Evolutionary conservation across 306 rosid species (phyloP).

Genomic region (Begonia fuchsioides): DNA sequence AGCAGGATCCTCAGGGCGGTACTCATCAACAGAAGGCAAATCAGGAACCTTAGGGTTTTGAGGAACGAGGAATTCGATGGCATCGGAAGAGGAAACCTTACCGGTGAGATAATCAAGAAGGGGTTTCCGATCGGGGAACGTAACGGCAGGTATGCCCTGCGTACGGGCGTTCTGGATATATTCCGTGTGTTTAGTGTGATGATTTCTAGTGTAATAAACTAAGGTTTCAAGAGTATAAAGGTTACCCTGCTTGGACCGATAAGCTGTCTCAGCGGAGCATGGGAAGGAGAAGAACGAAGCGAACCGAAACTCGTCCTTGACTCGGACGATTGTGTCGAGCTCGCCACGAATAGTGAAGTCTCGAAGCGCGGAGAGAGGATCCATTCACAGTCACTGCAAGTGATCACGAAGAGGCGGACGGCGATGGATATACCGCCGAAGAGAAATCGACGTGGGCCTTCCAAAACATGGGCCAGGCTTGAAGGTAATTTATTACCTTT

Average conservation of each 20-base stretch:
- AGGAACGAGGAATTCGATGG: constrained; percentile 63
- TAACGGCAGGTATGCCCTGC: constrained; percentile 63
- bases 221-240: constrained; percentile 96
- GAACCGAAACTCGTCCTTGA: constrained; percentile 66
- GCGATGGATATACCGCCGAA: no score
- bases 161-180: constrained; percentile 73
- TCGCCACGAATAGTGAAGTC: constrained; percentile 85
- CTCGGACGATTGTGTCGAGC: constrained; percentile 47
- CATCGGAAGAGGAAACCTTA: constrained; percentile 51
- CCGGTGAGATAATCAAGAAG: constrained; percentile 77
- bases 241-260: constrained; percentile 79
- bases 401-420: no score
- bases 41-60: constrained; percentile 29
- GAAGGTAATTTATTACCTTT: no score
- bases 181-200: constrained; percentile 61
- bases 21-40: constrained; percentile 15
- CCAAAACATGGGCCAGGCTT: no score
- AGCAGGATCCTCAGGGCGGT: constrained; percentile 15
- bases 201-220: constrained; percentile 60
- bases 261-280: constrained; percentile 54
- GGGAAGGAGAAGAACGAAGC: constrained; percentile 69
- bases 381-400: constrained; percentile 21
- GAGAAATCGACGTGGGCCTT: no score
- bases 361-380: constrained; percentile 84
- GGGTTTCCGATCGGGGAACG: constrained; percentile 89